Conservation (phyloP, 768 basidiomycete species). For the Suillus discolor region DNA sequence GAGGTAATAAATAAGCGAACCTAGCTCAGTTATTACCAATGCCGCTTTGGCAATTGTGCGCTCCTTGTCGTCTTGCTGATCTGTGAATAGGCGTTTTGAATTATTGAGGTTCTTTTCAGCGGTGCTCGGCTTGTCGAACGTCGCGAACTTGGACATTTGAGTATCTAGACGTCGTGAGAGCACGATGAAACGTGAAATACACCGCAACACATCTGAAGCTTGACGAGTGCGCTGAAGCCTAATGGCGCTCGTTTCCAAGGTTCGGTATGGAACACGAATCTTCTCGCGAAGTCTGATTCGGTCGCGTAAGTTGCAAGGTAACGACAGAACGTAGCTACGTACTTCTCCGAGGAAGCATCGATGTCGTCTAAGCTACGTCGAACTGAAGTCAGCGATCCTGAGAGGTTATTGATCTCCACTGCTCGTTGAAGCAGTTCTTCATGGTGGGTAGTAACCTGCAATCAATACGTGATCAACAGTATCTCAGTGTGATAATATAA, state of each 20-base stretch:
- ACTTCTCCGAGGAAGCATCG: slow-evolving; percentile 79
- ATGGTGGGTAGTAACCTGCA: slow-evolving; percentile 80
- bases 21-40: slow-evolving; percentile 88
- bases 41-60: slow-evolving; percentile 91
- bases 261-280: slow-evolving; percentile 82
- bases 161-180: slow-evolving; percentile 79
- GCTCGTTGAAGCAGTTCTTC: slow-evolving; percentile 82
- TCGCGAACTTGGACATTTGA: slow-evolving; percentile 76
- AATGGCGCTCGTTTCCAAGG: slow-evolving; percentile 68
- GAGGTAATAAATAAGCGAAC: slow-evolving; percentile 39
- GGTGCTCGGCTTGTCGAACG: slow-evolving; percentile 6
- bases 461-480: background rate
- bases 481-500: background rate
- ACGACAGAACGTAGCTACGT: slow-evolving; percentile 19
- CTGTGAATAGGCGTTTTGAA: slow-evolving; percentile 21
- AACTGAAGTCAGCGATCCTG: slow-evolving; percentile 69
- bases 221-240: slow-evolving; percentile 80
- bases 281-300: slow-evolving; percentile 73
- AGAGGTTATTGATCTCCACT: slow-evolving; percentile 70
- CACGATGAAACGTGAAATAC: slow-evolving; percentile 82
- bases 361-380: slow-evolving; percentile 73
- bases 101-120: background rate
- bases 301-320: slow-evolving; percentile 6
- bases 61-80: slow-evolving; percentile 78
- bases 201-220: slow-evolving; percentile 81